phyloP scores from a whole-genome alignment of 1,139 yeast genomes.

The Suhomyces choctaworum region DNA sequence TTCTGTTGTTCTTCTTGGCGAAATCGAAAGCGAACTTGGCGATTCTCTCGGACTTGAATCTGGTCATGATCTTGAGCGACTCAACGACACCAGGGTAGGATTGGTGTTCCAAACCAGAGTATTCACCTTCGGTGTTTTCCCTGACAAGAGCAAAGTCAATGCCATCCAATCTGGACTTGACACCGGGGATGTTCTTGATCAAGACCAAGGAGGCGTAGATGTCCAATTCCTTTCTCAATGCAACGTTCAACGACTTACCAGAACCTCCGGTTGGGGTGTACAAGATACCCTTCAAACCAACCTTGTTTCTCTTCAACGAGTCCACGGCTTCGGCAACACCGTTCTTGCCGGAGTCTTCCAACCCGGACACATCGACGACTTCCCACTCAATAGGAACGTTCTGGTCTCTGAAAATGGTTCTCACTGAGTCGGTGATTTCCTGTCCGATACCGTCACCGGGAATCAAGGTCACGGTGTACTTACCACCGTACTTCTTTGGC shows the following conservation, averaged over 20 bases:
- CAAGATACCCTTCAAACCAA: slow-evolving; percentile 94
- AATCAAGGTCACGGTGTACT: slow-evolving; percentile 86
- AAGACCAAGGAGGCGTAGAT: slow-evolving; percentile 92
- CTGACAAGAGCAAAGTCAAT: slow-evolving; percentile 94
- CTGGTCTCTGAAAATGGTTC: slow-evolving; percentile 81
- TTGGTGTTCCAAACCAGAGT: slow-evolving; percentile 97
- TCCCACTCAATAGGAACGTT: slow-evolving; percentile 95
- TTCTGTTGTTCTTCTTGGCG: slow-evolving; percentile 89
- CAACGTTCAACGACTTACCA: slow-evolving; percentile 80
- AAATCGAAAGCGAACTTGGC: slow-evolving; percentile 97
- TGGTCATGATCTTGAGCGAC: slow-evolving; percentile 91
- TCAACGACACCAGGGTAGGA: slow-evolving; percentile 98
- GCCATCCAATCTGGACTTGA: slow-evolving; percentile 80
- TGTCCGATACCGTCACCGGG: slow-evolving; percentile 99
- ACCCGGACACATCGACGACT: slow-evolving; percentile 83
- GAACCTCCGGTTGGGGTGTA: slow-evolving; percentile 76
- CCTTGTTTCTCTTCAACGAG: slow-evolving; percentile 92
- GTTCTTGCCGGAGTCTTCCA: slow-evolving; percentile 60
- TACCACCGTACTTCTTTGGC: slow-evolving; percentile 94
- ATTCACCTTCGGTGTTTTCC: slow-evolving; percentile 97
- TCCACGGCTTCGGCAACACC: slow-evolving; percentile 83
- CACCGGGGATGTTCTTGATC: slow-evolving; percentile 94
- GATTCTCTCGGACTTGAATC: slow-evolving; percentile 93
- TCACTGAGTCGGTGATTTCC: slow-evolving; percentile 93
- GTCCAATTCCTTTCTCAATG: slow-evolving; percentile 93